Evolutionary conservation across 176 grass and related monocot genomes (phyloP), one percentile per base, ranked within the genome.

Genomic region (Rhynchospora pubera): DNA sequence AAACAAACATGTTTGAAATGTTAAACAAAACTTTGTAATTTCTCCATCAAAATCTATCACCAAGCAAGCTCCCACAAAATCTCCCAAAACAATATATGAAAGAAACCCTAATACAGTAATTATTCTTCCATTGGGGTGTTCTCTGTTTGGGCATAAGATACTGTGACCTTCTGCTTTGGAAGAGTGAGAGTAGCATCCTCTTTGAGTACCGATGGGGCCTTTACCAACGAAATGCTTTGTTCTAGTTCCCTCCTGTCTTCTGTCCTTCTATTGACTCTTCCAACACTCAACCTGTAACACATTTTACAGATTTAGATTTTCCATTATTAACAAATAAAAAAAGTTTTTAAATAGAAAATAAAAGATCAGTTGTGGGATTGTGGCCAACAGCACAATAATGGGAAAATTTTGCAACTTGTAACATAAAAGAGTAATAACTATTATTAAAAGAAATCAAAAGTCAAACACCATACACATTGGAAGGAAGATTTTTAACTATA

Each of bases 41-140:
- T 79, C 19, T 70, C 22, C 45, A 66, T 19, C 44, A 83, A 42
- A 51, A 83, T 32, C 5, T 55, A 57, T 63, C 76, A 79, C 5
- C 24, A 60, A 60, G 18, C 13, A 80, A 73, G 52, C 26, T 11
- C 22, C 24, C 22, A 77, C 72, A 77, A 77, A 77, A 77, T 56
- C 13, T 56, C 24, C 72, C 55, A 55, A 52, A 69, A 43, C 15
- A 65, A 19, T 50, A 32, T 16, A 46, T 8, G 13, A 23, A 80
- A 43, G 44, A 67, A 28, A 52, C 46, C 46, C 28, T 64, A 44
- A 19, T 57, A 69, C 5, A 5, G 3, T 12, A 63, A 67, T 87
- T 91, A 97, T 65, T 97, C 93, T 80, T 97, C 91, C 91, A 93
- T 95, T 15, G 6, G 69, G 14, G 83, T 75, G 55, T 65, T 86